Percentiles rank a stretch among this genome's conserved stretches.
Conservation (phyloP, 306 rosid genomes). For the Canavalia gladiata region DNA sequence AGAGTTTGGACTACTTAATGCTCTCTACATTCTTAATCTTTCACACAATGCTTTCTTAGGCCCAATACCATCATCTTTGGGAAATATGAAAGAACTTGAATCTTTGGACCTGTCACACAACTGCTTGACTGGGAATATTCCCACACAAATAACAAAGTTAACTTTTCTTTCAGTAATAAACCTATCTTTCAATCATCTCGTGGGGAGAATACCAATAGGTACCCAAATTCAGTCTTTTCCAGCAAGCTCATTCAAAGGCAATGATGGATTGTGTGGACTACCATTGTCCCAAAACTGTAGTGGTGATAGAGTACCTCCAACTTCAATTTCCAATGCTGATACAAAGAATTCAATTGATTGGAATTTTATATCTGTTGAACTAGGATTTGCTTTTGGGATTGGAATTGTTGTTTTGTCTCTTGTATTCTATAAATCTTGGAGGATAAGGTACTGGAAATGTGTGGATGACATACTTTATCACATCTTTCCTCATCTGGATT, state of each 20-base stretch:
- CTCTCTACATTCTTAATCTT: constrained; percentile 28
- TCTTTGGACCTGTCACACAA: neutral
- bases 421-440: neutral
- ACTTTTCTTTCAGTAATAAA: constrained; percentile 35
- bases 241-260: constrained; percentile 41
- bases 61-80: neutral
- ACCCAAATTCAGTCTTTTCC: constrained; percentile 46
- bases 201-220: constrained; percentile 41
- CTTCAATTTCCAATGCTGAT: neutral
- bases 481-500: constrained; percentile 15
- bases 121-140: neutral
- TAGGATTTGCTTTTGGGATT: constrained; percentile 6
- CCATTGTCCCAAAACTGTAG: neutral
- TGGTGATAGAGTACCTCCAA: neutral
- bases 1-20: constrained; percentile 19
- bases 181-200: constrained; percentile 49
- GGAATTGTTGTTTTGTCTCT: constrained; percentile 12
- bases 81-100: neutral
- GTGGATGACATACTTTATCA: constrained; percentile 27
- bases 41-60: constrained; percentile 6
- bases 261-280: constrained; percentile 27
- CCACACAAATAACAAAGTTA: neutral
- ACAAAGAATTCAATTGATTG: neutral
- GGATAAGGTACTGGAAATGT: neutral
- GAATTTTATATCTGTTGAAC: neutral